These are phyloP conservation scores for Marasmius fiardii DNA, from an alignment of 1,284 basidiomycete genomes.

Conservation along the genomic window DNA sequence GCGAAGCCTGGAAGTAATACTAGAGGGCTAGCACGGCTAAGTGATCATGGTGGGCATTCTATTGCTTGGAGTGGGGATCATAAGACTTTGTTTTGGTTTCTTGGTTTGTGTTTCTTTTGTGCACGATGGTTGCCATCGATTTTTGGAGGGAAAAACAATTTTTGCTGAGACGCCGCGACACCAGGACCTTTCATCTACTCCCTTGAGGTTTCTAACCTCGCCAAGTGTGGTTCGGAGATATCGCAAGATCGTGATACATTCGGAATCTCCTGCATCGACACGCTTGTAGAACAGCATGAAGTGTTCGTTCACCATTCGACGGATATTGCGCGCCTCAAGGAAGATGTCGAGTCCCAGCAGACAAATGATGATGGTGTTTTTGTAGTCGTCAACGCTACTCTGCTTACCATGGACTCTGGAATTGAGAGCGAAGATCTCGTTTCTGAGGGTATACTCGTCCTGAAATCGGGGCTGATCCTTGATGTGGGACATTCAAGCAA, in stretches of 20 bases:
- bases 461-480: slow-evolving; percentile 54
- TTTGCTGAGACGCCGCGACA: no score
- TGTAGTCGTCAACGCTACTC: slow-evolving; percentile 61
- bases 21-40: slow-evolving; percentile 53
- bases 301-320: slow-evolving; percentile 56
- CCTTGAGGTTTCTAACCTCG: slow-evolving; percentile 50
- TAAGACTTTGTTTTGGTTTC: slow-evolving; percentile 64
- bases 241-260: slow-evolving; percentile 47
- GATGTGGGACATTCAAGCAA: slow-evolving; percentile 39
- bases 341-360: slow-evolving; percentile 36
- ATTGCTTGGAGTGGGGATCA: slow-evolving; percentile 61
- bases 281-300: slow-evolving; percentile 50
- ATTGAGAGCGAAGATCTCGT: slow-evolving; percentile 46
- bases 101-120: slow-evolving; percentile 41
- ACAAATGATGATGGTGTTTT: slow-evolving; percentile 33
- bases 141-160: slow-evolving; percentile 4
- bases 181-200: slow-evolving; percentile 65
- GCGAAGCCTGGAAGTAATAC: slow-evolving; percentile 67
- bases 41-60: slow-evolving; percentile 70
- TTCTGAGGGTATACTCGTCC: slow-evolving; percentile 44
- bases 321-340: slow-evolving; percentile 54
- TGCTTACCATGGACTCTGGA: slow-evolving; percentile 61
- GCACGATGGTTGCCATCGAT: slow-evolving; percentile 1
- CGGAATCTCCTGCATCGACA: slow-evolving; percentile 56
- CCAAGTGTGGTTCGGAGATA: slow-evolving; percentile 43